Conservation (phyloP, 257 asterid species). For the Solanum paucissectum region DNA sequence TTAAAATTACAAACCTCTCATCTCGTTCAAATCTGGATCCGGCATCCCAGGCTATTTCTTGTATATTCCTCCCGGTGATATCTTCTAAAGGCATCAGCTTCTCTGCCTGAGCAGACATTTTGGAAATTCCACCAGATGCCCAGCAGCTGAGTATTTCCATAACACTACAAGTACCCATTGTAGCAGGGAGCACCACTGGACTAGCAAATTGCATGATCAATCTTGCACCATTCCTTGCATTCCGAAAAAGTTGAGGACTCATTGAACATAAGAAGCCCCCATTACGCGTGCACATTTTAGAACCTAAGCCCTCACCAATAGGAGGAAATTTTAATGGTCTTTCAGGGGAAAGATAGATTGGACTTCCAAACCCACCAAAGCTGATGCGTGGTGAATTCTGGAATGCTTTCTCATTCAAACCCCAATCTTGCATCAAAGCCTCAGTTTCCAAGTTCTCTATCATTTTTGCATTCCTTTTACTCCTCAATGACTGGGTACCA, state of each 20-base stretch:
- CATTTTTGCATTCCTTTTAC: slow-evolving; percentile 44
- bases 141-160: slow-evolving; percentile 52
- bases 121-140: slow-evolving; percentile 64
- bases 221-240: slow-evolving; percentile 60
- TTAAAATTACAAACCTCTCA: slow-evolving; percentile 39
- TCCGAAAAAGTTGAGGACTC: slow-evolving; percentile 54
- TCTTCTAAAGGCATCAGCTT: slow-evolving; percentile 70
- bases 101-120: slow-evolving; percentile 42
- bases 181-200: slow-evolving; percentile 54
- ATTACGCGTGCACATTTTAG: slow-evolving; percentile 23
- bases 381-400: slow-evolving; percentile 36
- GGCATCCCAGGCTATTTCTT: slow-evolving; percentile 38
- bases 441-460: slow-evolving; percentile 79
- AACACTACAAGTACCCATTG: slow-evolving; percentile 38
- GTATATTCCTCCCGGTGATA: slow-evolving; percentile 60
- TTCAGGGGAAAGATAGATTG: slow-evolving; percentile 50
- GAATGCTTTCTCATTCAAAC: slow-evolving; percentile 52
- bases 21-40: slow-evolving; percentile 15
- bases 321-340: slow-evolving; percentile 37
- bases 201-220: slow-evolving; percentile 63
- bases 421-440: slow-evolving; percentile 70
- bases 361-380: slow-evolving; percentile 91
- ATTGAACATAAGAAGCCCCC: slow-evolving; percentile 65
- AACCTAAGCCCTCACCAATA: slow-evolving; percentile 64
- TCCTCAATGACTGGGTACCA: slow-evolving; percentile 30